Base-by-base conservation (phyloP, 208 protist species). In the Trypanosoma mega region DNA sequence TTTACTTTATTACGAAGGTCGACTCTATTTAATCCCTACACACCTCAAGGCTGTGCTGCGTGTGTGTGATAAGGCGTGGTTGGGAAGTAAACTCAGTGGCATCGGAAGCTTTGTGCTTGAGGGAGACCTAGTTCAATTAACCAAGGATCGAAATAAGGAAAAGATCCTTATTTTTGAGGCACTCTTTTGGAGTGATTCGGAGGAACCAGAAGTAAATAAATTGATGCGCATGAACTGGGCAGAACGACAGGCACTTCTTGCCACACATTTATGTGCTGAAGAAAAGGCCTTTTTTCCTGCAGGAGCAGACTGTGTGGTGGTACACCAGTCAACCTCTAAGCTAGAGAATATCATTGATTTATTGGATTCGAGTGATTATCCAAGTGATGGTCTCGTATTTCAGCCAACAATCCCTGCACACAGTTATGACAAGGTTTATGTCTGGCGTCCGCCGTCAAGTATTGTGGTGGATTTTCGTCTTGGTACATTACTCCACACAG, bases 391-490 rank as follows among this genome's bases (percentile, higher is more conserved):
- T n/a, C 67, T 94, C 47, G 70, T 94, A 53, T 89, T 94, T 61
- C 87, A 89, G 57, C 76, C 80, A 16, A 63, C 64, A 27, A 80
- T 67, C 56, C 54, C 68, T 14, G 49, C 68, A 12, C 71, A 82
- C 49, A 68, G 68, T 55, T 63, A 68, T 50, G 81, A 91, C 31
- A 83, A 82, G 51, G 53, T 80, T 14, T 72, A 87, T 53, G 66
- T 85, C 14, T 94, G 87, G 84, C 83, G 79, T 33, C 77, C 73
- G 55, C 83, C 87, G n/a, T 65, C 68, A 14, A 73, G 43, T 53
- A 78, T 91, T 43, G 80, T 73, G 11, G 81, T 87, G 11, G 76
- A 91, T 72, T 94, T 94, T 57, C 83, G 87, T 39, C 70, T 94
- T 26, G 87, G 87, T 34, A 34, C 52, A 14, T 60, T 83, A 21